Conservation (phyloP, 164 flowering plant species). For the Aristolochia californica region DNA sequence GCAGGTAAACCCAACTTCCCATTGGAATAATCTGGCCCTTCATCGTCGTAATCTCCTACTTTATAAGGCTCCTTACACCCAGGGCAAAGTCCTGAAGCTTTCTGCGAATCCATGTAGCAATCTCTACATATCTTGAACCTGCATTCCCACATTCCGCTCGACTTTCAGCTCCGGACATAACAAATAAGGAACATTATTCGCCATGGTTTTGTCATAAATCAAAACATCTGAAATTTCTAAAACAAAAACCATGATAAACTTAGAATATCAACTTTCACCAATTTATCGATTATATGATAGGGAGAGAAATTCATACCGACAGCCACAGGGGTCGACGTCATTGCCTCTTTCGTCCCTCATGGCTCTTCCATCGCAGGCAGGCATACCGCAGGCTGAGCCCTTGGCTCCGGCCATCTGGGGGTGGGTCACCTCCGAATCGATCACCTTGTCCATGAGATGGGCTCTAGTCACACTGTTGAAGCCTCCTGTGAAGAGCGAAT, state of each 20-base stretch:
- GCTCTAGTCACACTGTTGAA: conserved; percentile 59
- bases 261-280: not conserved
- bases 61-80: conserved; percentile 67
- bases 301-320: too few species aligned
- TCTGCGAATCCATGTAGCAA: conserved; percentile 58
- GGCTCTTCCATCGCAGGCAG: conserved; percentile 60
- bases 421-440: conserved; percentile 53
- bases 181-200: too few species aligned
- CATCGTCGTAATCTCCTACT: conserved; percentile 32
- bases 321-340: conserved; percentile 53
- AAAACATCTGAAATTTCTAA: not conserved
- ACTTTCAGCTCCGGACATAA: too few species aligned
- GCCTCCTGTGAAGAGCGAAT: conserved; percentile 60
- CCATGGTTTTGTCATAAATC: too few species aligned
- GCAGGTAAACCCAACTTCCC: conserved; percentile 46
- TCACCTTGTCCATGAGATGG: conserved; percentile 33
- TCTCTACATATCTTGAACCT: conserved; percentile 75
- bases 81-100: conserved; percentile 47
- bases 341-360: conserved; percentile 57
- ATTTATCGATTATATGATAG: too few species aligned
- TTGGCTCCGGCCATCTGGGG: conserved; percentile 60
- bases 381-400: conserved; percentile 50
- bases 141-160: too few species aligned
- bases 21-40: conserved; percentile 4
- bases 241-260: too few species aligned